Conservation (phyloP, 1,139 yeast species). For the Candida glucosophila region DNA sequence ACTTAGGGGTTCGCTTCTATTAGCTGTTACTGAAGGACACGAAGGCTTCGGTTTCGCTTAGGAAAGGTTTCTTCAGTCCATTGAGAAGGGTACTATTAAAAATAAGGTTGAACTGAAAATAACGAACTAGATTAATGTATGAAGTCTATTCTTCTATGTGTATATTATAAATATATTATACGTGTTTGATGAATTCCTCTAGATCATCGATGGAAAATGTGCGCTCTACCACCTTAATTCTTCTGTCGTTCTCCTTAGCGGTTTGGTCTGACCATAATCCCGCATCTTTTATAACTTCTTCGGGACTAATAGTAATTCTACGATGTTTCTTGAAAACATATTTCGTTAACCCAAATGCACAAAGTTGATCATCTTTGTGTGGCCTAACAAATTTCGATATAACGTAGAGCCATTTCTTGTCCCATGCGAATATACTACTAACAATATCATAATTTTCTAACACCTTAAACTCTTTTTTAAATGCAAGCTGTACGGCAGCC, state of each 20-base stretch:
- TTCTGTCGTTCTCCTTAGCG: conserved; percentile 25
- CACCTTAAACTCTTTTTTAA: conserved; percentile 65
- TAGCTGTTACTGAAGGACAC: conserved; percentile 91
- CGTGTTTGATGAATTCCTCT: conserved; percentile 11
- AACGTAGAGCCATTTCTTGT: conserved; percentile 75
- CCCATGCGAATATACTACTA: conserved; percentile 73
- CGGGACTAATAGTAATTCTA: conserved; percentile 62
- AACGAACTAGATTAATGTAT: too few relatives aligned
- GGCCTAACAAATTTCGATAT: conserved; percentile 50
- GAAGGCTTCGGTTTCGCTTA: conserved; percentile 90
- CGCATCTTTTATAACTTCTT: conserved; percentile 44
- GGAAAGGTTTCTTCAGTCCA: conserved; percentile 1
- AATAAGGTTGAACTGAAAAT: background rate
- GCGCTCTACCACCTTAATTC: conserved; percentile 20
- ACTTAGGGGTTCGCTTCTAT: conserved; percentile 66
- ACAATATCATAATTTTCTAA: conserved; percentile 50
- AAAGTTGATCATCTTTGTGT: conserved; percentile 29
- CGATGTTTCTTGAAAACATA: conserved; percentile 69
- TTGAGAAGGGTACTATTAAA: background rate
- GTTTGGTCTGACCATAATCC: conserved; percentile 51
- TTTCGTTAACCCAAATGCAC: conserved; percentile 64
- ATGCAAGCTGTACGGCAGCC: conserved; percentile 61
- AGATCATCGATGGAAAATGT: conserved; percentile 23
- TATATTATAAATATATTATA: conserved; percentile 1
- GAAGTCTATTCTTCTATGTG: too few relatives aligned